Percentiles rank a stretch among this genome's conserved stretches.
Evolutionary conservation across 2,329 filamentous ascomycete genomes (phyloP).

Genomic region (Scleromitrula shiraiana): DNA sequence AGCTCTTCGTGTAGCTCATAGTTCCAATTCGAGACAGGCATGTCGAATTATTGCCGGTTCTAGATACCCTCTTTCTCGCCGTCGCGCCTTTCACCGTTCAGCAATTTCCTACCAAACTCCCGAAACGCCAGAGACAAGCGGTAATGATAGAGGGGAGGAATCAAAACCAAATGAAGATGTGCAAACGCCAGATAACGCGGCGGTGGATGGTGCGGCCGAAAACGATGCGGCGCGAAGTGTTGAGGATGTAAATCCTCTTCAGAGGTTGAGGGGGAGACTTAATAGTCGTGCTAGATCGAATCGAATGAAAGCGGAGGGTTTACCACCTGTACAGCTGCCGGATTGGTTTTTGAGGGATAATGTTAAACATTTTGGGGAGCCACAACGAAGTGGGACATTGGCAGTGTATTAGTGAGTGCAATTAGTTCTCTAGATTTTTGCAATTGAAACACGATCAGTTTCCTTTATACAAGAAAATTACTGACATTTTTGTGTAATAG

Average conservation of each 20-base stretch:
- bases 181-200: neutral
- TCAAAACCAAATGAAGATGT: neutral
- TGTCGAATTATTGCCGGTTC: constrained; percentile 27
- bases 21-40: constrained; percentile 21
- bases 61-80: constrained; percentile 20
- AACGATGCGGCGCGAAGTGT: constrained; percentile 3
- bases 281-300: constrained; percentile 15
- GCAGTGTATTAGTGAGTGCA: constrained; percentile 17
- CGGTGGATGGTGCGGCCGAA: neutral
- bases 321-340: constrained; percentile 49
- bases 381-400: constrained; percentile 15
- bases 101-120: constrained; percentile 20
- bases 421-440: too few relatives aligned
- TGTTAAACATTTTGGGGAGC: constrained; percentile 30
- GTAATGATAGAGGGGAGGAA: constrained; percentile 13
- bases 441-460: too few relatives aligned
- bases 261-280: constrained; percentile 15
- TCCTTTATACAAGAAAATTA: too few relatives aligned
- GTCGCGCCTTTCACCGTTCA: constrained; percentile 27
- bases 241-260: constrained; percentile 3
- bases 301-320: constrained; percentile 23
- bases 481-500: too few relatives aligned
- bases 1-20: constrained; percentile 24
- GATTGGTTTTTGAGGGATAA: constrained; percentile 49
- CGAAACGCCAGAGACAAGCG: constrained; percentile 14